Evolutionary conservation across 2,329 filamentous ascomycete species (phyloP).

Genomic region (Lojkania enalia): DNA sequence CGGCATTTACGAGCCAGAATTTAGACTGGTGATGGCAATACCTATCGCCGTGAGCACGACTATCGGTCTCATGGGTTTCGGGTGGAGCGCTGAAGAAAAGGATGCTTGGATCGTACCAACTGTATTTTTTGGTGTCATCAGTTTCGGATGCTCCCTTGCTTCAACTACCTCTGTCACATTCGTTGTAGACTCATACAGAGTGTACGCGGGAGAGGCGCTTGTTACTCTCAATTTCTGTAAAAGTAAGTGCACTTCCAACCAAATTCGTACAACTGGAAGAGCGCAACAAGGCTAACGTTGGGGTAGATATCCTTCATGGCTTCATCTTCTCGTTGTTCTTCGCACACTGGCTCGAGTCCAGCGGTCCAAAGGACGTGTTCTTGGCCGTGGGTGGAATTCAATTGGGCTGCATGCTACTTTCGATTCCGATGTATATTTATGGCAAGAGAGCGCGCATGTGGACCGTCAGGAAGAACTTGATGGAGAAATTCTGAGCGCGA

Average conservation of each 20-base stretch:
- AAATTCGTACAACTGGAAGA: too few species aligned
- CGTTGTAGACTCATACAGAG: constrained; percentile 87
- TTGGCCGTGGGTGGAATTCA: constrained; percentile 86
- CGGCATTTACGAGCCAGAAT: constrained; percentile 91
- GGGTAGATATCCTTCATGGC: constrained; percentile 76
- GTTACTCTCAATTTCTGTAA: constrained; percentile 95
- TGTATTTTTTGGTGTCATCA: constrained; percentile 87
- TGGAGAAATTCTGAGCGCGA: constrained; percentile 78
- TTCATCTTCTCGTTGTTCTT: constrained; percentile 86
- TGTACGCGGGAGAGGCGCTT: constrained; percentile 90
- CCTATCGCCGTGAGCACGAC: constrained; percentile 78
- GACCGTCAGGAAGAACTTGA: constrained; percentile 83
- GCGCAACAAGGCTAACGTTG: not conserved
- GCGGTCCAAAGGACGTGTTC: constrained; percentile 78
- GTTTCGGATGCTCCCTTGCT: constrained; percentile 87
- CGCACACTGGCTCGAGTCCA: constrained; percentile 75
- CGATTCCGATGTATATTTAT: constrained; percentile 92
- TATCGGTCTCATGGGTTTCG: constrained; percentile 90
- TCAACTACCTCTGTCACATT: constrained; percentile 93
- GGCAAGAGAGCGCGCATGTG: constrained; percentile 92
- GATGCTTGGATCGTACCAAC: constrained; percentile 91
- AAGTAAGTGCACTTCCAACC: constrained; percentile 54
- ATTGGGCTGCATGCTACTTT: constrained; percentile 70
- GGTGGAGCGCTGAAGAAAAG: constrained; percentile 79
- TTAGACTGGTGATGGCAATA: constrained; percentile 78